Evolutionary conservation across 345 rosid species (phyloP).

Genomic region (Hibiscus tridactylites): DNA sequence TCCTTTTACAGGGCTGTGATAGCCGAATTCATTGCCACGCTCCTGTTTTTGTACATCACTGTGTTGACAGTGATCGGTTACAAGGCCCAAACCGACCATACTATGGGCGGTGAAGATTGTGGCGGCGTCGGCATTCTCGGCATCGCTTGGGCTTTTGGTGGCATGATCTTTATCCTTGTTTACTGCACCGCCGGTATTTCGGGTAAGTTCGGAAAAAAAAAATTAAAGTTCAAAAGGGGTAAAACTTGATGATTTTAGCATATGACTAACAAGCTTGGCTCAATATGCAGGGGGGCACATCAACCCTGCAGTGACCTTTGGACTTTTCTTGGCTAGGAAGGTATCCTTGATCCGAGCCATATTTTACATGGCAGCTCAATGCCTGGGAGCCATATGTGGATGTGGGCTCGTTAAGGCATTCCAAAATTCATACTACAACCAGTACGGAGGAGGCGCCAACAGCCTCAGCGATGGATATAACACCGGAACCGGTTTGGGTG

Average conservation of each 20-base stretch:
- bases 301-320: conserved; percentile 67
- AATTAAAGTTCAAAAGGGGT: not conserved
- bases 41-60: conserved; percentile 53
- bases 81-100: conserved; percentile 30
- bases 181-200: conserved; percentile 71
- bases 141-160: conserved; percentile 65
- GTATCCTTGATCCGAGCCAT: conserved; percentile 54
- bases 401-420: conserved; percentile 56
- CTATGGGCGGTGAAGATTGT: conserved; percentile 19
- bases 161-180: conserved; percentile 65
- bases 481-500: conserved; percentile 58
- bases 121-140: conserved; percentile 46
- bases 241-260: not conserved
- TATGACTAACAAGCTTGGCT: not conserved
- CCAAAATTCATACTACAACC: conserved; percentile 38
- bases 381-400: conserved; percentile 59
- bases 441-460: conserved; percentile 64
- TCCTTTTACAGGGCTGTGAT: conserved; percentile 51
- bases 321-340: conserved; percentile 52
- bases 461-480: conserved; percentile 34
- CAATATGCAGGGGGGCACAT: conserved; percentile 53
- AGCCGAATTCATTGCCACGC: conserved; percentile 60
- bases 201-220: conserved; percentile 17
- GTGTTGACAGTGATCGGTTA: conserved; percentile 60
- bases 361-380: conserved; percentile 57